Conservation (phyloP, 768 basidiomycete species). For the Dacryopinax spathularia region DNA sequence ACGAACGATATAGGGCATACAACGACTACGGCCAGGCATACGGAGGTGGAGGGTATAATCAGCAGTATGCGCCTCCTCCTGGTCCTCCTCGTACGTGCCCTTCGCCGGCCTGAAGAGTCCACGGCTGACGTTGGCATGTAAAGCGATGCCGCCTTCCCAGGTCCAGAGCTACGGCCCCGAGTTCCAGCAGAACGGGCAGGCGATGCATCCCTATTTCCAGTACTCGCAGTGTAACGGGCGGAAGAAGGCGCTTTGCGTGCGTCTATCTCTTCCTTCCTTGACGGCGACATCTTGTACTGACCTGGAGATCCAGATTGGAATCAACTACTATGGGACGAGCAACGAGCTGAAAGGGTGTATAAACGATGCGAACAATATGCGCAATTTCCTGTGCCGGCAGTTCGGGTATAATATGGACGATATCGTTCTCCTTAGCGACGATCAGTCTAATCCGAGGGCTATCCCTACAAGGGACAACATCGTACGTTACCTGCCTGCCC, state of each 20-base stretch:
- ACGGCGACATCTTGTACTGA: background rate
- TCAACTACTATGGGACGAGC: conserved; percentile 63
- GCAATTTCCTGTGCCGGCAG: conserved; percentile 53
- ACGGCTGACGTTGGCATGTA: background rate
- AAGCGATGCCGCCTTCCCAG: conserved; percentile 33
- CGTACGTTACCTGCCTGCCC: conserved; percentile 25
- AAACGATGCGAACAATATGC: conserved; percentile 77
- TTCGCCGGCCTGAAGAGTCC: background rate
- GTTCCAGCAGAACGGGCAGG: conserved; percentile 16
- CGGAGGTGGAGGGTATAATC: background rate
- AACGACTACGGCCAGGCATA: background rate
- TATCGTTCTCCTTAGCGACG: conserved; percentile 77
- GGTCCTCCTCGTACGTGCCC: background rate
- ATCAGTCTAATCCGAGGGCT: conserved; percentile 44
- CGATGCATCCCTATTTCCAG: conserved; percentile 55
- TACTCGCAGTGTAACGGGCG: conserved; percentile 81
- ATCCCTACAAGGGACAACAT: conserved; percentile 74
- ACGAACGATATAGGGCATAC: background rate
- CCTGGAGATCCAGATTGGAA: conserved; percentile 53
- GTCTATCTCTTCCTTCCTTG: conserved; percentile 17
- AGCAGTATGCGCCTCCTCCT: background rate
- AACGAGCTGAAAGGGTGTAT: conserved; percentile 72
- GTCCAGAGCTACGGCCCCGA: conserved; percentile 27
- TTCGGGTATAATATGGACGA: conserved; percentile 61
- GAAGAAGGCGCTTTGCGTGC: conserved; percentile 76